Base-by-base conservation (phyloP, 495 filamentous ascomycete species). In the Penicillium arizonense region DNA sequence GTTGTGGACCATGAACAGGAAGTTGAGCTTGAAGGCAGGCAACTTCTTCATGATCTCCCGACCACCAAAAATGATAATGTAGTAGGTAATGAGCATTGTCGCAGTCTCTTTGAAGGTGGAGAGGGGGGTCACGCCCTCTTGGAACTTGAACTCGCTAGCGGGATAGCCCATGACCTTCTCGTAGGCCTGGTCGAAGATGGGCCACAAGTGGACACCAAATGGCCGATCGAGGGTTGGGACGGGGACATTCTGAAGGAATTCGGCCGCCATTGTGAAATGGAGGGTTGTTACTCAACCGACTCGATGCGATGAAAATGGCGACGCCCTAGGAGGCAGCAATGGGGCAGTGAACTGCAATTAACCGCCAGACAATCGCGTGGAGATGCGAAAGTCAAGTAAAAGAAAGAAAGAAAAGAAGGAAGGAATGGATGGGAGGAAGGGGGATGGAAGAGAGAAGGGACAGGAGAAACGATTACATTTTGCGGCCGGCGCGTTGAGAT, bases 121-220 rank as follows among this genome's bases (percentile, higher is more conserved):
- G 63, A 88, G 68, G 18, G 82, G 77, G 34, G 85, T 88, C 56
- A 73, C 61, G 30, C 79, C 82, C 46, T 76, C 69, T 32, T 73
- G 65, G 71, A 88, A 88, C 21, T 72, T 67, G 67, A 86, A 87
- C 23, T 85, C 71, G 56, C 78, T 76, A 40, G 85, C 74, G 20
- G 79, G 74, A 66, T 83, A 85, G 49, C 92, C 93, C 47, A 78
- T 80, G 41, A 89, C 81, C 33, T 70, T 64, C 68, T 86, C 83
- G 73, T 87, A 97, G 62, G 80, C 84, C 74, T 89, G 84, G 75
- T 86, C 86, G 82, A 97, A 98, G 73, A 94, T 82, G 53, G 94
- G 93, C 94, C 94, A 98, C 72, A 97, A 72, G 38, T 88, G 76
- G 53, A 97, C 77, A 65, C 92, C 94, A 67, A 98, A 97, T 11